Conservation (phyloP, 108 stramenopile species). For the Skeletonema tropicum region DNA sequence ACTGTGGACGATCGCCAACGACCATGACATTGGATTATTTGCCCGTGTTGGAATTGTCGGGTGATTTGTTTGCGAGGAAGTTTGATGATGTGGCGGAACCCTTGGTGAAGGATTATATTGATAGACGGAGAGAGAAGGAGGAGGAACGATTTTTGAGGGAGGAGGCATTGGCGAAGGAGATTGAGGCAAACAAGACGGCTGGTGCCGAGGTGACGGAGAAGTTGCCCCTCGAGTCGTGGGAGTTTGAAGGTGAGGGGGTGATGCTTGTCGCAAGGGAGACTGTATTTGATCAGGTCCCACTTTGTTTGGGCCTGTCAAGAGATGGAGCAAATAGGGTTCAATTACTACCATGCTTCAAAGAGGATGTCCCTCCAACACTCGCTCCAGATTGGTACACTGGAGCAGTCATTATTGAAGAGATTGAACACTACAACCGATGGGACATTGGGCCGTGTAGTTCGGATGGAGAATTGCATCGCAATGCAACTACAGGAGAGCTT, state of each 20-base stretch:
- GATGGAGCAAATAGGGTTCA: constrained; percentile 48
- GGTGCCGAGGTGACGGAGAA: constrained; percentile 6
- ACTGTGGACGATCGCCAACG: constrained; percentile 91
- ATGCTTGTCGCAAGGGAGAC: constrained; percentile 88
- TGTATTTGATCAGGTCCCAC: constrained; percentile 53
- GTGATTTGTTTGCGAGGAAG: constrained; percentile 90
- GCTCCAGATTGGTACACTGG: constrained; percentile 79
- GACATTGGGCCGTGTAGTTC: constrained; percentile 85
- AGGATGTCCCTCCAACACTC: constrained; percentile 67
- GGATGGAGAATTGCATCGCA: constrained; percentile 71
- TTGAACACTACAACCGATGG: constrained; percentile 77
- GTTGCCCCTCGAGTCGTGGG: constrained; percentile 47
- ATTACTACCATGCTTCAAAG: constrained; percentile 82
- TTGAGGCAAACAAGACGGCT: constrained; percentile 30
- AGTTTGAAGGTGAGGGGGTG: constrained; percentile 83
- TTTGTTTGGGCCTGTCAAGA: constrained; percentile 76
- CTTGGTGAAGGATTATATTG: constrained; percentile 76
- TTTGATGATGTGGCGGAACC: constrained; percentile 72
- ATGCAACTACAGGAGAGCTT: constrained; percentile 58
- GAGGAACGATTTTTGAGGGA: constrained; percentile 47
- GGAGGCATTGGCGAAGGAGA: constrained; percentile 30
- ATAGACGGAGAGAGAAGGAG: constrained; percentile 62
- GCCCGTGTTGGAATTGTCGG: constrained; percentile 79
- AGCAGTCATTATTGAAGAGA: constrained; percentile 85
- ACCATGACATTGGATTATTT: constrained; percentile 86